Evolutionary conservation across 345 rosid genomes (phyloP).

Genomic region (Microcos paniculata): DNA sequence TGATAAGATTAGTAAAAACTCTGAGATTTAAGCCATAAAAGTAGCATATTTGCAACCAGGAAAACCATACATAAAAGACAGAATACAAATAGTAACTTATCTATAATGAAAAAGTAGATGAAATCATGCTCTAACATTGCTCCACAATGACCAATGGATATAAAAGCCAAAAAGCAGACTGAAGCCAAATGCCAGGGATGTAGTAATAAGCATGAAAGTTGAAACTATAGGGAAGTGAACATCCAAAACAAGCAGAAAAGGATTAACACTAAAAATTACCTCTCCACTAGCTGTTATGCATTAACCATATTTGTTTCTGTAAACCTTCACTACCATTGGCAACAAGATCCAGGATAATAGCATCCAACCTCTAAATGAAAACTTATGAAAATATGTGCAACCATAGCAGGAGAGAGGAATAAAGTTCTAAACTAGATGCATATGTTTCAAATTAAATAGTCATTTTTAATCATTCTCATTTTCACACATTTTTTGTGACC

Average conservation of each 20-base stretch:
- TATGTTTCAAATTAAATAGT: background rate
- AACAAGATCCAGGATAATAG: constrained; percentile 89
- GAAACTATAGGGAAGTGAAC: background rate
- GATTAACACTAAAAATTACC: constrained; percentile 40
- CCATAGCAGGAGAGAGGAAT: background rate
- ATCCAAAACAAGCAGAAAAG: background rate
- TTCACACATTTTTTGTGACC: too few relatives aligned
- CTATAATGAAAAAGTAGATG: background rate
- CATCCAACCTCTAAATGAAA: constrained; percentile 56
- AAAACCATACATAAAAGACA: too few relatives aligned
- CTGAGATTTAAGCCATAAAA: too few relatives aligned
- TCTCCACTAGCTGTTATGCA: constrained; percentile 97
- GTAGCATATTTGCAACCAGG: background rate
- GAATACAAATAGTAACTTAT: too few relatives aligned
- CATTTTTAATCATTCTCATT: too few relatives aligned
- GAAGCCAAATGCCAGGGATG: background rate
- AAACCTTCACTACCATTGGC: constrained; percentile 82
- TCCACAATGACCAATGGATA: background rate
- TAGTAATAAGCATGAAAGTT: background rate
- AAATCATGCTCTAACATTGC: background rate
- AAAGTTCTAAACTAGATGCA: constrained; percentile 6
- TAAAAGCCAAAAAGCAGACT: background rate
- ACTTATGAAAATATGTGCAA: background rate
- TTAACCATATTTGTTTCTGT: constrained; percentile 85
- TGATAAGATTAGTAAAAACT: background rate